Base-by-base conservation (phyloP, 352 stramenopile species). In the Saprolegnia parasitica region DNA sequence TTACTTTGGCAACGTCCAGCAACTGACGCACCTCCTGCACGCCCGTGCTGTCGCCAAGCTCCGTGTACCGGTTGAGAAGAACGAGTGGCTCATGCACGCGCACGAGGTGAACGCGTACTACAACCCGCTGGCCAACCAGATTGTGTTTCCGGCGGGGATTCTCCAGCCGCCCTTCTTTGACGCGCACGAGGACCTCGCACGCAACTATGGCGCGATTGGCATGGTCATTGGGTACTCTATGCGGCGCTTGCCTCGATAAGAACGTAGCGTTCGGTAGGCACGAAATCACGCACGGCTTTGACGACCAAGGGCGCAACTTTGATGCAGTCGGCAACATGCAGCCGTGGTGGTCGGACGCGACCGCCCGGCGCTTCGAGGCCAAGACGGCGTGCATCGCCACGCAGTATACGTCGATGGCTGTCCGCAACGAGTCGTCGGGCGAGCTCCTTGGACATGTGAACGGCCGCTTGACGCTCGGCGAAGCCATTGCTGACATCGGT, bases 251-350 rank as follows among this genome's bases (percentile, higher is more conserved):
- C 21, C 40, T 21, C 5, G 2, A 35, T 35, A 35, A 2, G 29
- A 65, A 65, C 3, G 5, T 65, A 29, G n/a, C 56, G 10, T 6
- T 54, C 21, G 42, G 5, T 70, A 70, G 63, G 5, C 94, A 98
- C 71, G 96, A 98, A 74, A 93, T 98, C 76, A 98, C 92, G 2
- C 96, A 98, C 72, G 94, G 93, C 5, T 98, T 98, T 74, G 96
- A 98, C 71, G 87, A 96, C 56, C 86, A 95, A 37, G 95, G 94
- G 5, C 78, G 88, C 42, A 95, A 97, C 67, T 97, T 88, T 62
- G 83, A 90, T 60, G 90, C 76, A 54, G 73, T 90, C 37, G 95
- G 95, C 11, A 97, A 97, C 56, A 81, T 98, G 62, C 75, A 88
- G 0, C 83, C 97, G 74, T 98, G 94, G 94, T 98, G 96, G 93